Conservation (phyloP, 805 yeast species). For the Sugiyamaella chiloensis region DNA sequence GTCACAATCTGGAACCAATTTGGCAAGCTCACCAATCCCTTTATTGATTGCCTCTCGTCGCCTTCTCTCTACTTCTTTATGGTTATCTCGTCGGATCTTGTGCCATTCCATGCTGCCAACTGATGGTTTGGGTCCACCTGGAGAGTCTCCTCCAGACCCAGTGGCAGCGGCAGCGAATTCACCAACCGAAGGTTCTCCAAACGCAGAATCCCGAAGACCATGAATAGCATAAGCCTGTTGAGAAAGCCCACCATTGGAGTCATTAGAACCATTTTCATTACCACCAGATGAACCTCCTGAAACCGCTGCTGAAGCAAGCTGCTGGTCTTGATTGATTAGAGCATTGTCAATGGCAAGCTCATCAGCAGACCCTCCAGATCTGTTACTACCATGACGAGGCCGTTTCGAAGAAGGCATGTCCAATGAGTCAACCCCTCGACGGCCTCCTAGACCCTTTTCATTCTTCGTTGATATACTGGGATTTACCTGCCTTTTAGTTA, state of each 20-base stretch:
- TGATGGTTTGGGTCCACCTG: slow-evolving; percentile 37
- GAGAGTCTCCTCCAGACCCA: neutral
- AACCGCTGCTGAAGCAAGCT: slow-evolving; percentile 10
- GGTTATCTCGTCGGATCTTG: slow-evolving; percentile 78
- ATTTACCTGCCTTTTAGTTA: neutral
- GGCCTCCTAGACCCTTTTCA: neutral
- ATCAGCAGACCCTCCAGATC: neutral
- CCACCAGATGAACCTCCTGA: neutral
- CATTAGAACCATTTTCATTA: neutral
- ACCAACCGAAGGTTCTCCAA: slow-evolving; percentile 1
- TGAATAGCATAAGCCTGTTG: slow-evolving; percentile 4
- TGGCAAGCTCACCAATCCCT: slow-evolving; percentile 80
- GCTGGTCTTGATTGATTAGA: slow-evolving; percentile 12
- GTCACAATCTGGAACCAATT: slow-evolving; percentile 75
- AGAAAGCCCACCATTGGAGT: neutral
- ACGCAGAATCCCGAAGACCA: neutral
- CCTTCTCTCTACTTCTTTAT: slow-evolving; percentile 92
- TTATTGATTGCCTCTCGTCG: slow-evolving; percentile 83
- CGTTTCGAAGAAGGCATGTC: neutral
- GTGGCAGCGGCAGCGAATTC: slow-evolving; percentile 13
- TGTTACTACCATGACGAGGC: neutral
- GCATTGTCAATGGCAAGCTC: slow-evolving; percentile 12
- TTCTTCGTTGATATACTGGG: neutral
- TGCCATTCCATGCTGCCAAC: slow-evolving; percentile 87
- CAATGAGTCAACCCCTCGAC: neutral